phyloP scores from a whole-genome alignment of 202 grass and related monocot species.

The Brachypodium distachyon region DNA sequence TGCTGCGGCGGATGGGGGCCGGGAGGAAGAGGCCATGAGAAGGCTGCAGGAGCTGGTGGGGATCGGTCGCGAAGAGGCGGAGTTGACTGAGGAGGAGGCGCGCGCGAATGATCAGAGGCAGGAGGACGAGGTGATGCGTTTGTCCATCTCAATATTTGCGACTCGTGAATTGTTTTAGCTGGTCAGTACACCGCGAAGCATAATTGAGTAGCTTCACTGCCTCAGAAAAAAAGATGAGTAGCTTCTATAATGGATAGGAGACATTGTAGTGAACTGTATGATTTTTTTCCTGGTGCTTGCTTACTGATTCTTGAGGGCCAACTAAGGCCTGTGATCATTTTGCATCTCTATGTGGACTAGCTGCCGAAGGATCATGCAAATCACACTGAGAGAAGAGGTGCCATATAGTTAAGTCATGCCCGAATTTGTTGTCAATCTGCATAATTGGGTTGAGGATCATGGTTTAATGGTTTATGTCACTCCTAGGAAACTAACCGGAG shows the following conservation, averaged over 20 bases:
- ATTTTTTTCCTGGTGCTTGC: neutral
- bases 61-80: slow-evolving; percentile 22
- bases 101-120: slow-evolving; percentile 62
- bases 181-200: neutral
- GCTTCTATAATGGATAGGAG: neutral
- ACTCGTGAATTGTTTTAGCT: neutral
- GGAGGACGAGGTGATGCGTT: slow-evolving; percentile 66
- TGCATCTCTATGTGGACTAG: neutral
- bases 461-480: neutral
- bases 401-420: neutral
- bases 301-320: neutral
- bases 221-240: neutral
- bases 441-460: neutral
- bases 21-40: slow-evolving; percentile 32
- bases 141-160: neutral
- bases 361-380: neutral
- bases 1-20: slow-evolving; percentile 1
- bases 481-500: neutral
- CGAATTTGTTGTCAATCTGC: neutral
- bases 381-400: neutral
- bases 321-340: neutral
- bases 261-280: neutral
- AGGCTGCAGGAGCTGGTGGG: slow-evolving; percentile 47
- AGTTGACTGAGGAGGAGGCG: slow-evolving; percentile 57
- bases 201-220: neutral